phyloP scores from a whole-genome alignment of 1,284 basidiomycete genomes.

The Ceratobasidium sp. region DNA sequence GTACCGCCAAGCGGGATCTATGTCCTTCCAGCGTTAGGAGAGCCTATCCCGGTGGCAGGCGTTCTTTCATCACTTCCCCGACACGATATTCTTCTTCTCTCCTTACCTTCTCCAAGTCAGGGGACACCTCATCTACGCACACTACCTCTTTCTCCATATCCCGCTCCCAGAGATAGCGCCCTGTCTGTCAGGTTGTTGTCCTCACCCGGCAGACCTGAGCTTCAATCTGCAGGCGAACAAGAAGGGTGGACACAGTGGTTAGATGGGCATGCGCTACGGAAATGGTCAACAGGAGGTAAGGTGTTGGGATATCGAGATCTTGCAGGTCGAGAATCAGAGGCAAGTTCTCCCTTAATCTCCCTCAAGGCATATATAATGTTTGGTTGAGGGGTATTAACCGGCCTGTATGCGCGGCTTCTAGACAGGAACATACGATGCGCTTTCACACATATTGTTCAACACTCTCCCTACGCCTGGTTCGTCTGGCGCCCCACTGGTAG shows the following conservation, averaged over 20 bases:
- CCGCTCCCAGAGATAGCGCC: conserved; percentile 61
- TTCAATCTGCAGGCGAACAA: conserved; percentile 5
- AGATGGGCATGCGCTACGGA: conserved; percentile 49
- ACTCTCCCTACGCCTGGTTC: conserved; percentile 72
- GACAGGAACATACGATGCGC: conserved; percentile 76
- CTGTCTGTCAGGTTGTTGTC: conserved; percentile 68
- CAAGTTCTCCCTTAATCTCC: conserved; percentile 49
- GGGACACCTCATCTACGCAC: conserved; percentile 54
- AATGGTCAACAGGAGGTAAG: conserved; percentile 62
- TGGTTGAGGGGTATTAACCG: not conserved
- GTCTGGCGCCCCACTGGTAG: conserved; percentile 76
- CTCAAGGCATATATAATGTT: not conserved
- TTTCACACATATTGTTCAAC: conserved; percentile 68
- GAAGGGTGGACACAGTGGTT: conserved; percentile 42
- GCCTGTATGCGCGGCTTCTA: conserved; percentile 48
- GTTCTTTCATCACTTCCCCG: conserved; percentile 68
- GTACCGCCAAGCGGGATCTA: conserved; percentile 16
- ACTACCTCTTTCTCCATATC: conserved; percentile 76
- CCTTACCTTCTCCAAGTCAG: conserved; percentile 49
- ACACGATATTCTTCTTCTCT: conserved; percentile 68
- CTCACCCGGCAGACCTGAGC: conserved; percentile 26
- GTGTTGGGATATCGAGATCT: conserved; percentile 69
- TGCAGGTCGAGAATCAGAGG: conserved; percentile 66
- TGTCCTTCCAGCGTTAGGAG: conserved; percentile 51
- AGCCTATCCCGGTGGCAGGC: conserved; percentile 60